Base-by-base conservation (phyloP, 306 rosid genomes). In the Alnus rubra region DNA sequence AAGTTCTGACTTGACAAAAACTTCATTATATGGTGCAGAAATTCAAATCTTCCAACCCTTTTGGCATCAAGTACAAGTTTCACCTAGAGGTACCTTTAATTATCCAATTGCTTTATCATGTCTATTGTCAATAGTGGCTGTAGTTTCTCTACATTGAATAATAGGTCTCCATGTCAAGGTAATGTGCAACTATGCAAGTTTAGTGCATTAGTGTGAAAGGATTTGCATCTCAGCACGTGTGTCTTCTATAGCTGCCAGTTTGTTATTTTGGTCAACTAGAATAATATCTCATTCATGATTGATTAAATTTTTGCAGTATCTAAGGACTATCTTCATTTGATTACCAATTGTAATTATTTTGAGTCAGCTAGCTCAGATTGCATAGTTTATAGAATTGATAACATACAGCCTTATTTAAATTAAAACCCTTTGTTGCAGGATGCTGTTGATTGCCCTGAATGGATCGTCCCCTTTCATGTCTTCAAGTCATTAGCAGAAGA, bases 371-470 rank as follows among this genome's bases (percentile, higher is more conserved):
- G 8, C 60, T 44, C 63, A 23, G 28, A 23, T 23, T 23, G 28
- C 28, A 23, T 23, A 23, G 28, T 23, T 23, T 23, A 23, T 23
- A 23, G 28, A 23, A 23, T 23, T 23, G 28, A 23, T 23, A 23
- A 23, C 28, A 23, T 23, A 23, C 28, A 68, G 39, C 18, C 39
- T 42, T 65, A 62, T 71, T 63, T 80, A 80, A 75, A 18, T 60
- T 15, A 8, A 1, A 19, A 39, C 70, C 45, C 74, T 37, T 71
- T 78, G 73, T 82, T 80, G 86, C 88, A 94, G 99, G 99, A 96
- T 76, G 99, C 96, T 33, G 99, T 96, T 80, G 99, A 93, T 86
- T 93, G 98, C 81, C 99, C 98, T 30, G 99, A 93, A 84, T 93
- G 97, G 97, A 87, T 95, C 53, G 99, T 91, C 68, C 99, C 99